phyloP scores from a whole-genome alignment of 2,329 filamentous ascomycete species.

The Coniochaeta ligniaria region DNA sequence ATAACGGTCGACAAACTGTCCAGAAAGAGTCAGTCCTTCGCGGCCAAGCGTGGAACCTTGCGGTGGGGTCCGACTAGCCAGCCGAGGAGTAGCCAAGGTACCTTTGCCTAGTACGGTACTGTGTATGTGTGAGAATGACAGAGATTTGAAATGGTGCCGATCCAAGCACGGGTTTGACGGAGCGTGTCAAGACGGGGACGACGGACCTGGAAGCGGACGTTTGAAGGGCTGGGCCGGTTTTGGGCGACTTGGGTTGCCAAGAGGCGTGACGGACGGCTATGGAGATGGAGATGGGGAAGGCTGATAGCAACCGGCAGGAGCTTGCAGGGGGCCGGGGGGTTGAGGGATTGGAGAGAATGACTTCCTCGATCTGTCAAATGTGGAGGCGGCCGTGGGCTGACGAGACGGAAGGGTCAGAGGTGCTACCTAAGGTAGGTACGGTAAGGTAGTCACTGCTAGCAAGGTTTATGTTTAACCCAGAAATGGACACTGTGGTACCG shows the following conservation, averaged over 20 bases:
- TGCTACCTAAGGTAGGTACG: no score
- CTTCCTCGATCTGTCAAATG: not conserved
- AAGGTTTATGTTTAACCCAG: not conserved
- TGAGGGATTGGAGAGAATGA: not conserved
- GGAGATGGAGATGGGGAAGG: constrained; percentile 1
- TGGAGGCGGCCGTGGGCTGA: not conserved
- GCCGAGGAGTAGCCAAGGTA: not conserved
- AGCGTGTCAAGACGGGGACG: not conserved
- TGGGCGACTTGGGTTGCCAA: not conserved
- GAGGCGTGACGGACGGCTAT: not conserved
- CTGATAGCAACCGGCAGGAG: not conserved
- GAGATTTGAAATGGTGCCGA: not conserved
- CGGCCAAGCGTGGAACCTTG: not conserved
- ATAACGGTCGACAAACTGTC: not conserved
- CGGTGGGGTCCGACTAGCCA: not conserved
- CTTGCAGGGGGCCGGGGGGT: not conserved
- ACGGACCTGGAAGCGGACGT: not conserved
- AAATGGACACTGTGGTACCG: not conserved
- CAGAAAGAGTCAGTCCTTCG: not conserved
- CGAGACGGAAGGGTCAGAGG: not conserved
- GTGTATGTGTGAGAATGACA: not conserved
- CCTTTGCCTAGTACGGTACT: no score
- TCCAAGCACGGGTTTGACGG: not conserved
- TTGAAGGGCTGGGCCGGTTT: not conserved
- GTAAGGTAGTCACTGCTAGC: no score